These are phyloP conservation scores for Leccinum holopus DNA, from an alignment of 1,284 basidiomycete species.

Conservation along the genomic window DNA sequence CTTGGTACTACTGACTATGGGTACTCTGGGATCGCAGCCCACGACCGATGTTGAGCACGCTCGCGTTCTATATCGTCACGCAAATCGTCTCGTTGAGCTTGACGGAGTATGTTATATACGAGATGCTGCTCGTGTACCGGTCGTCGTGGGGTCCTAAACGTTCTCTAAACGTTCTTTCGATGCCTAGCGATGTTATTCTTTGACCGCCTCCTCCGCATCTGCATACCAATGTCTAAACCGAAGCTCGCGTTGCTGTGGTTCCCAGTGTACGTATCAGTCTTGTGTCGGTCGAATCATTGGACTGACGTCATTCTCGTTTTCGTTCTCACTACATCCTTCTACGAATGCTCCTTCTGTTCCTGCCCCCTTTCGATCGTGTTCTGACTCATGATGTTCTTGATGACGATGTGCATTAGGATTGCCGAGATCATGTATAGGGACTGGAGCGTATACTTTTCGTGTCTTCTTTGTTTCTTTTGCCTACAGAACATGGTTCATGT, in stretches of 20 bases:
- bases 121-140: slow-evolving; percentile 33
- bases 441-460: slow-evolving; percentile 38
- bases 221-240: slow-evolving; percentile 15
- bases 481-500: neutral
- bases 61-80: slow-evolving; percentile 34
- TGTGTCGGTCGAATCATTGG: neutral
- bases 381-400: slow-evolving; percentile 37
- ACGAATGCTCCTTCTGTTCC: neutral
- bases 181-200: slow-evolving; percentile 9
- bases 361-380: slow-evolving; percentile 29
- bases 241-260: slow-evolving; percentile 31
- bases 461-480: slow-evolving; percentile 12
- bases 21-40: slow-evolving; percentile 40
- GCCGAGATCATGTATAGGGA: slow-evolving; percentile 35
- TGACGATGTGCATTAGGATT: slow-evolving; percentile 37
- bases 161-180: too few species aligned
- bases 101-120: slow-evolving; percentile 30
- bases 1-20: slow-evolving; percentile 36
- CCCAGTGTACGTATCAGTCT: slow-evolving; percentile 23
- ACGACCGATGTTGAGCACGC: slow-evolving; percentile 37
- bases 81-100: slow-evolving; percentile 32
- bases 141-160: neutral
- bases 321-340: neutral
- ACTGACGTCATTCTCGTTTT: neutral
- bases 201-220: slow-evolving; percentile 14